Evolutionary conservation across 1,284 basidiomycete genomes (phyloP), one percentile per base, ranked within the genome.

Genomic region (Coniophora puteana): DNA sequence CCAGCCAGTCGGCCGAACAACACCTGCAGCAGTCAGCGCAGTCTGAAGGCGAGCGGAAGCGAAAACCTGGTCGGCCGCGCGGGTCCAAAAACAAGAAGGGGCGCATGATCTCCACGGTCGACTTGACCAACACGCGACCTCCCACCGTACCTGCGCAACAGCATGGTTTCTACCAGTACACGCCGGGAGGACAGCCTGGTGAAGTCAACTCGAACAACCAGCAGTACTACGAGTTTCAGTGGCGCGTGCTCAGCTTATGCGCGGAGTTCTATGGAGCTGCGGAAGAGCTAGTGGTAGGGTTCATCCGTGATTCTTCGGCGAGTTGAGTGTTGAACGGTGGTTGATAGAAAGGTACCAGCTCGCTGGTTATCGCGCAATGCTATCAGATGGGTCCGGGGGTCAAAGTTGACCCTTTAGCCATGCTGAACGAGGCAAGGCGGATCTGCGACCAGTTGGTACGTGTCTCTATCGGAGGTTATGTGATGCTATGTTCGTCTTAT

Each of bases 231-330:
- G 84, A 89, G 55, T 89, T 89, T 52, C 85, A 89, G 57, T 89
- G 86, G 85, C 75, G 84, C 38, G 78, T 88, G 29, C 61, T 89
- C 41, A 86, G 86, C 54, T 65, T 89, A 27, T 89, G 86, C 59
- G 78, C 81, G 2, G 86, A 89, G 55, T 89, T 89, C 57, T 89
- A 89, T 63, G 82, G 80, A 25, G 85, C 86, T 6, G 86, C 87
- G 13, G 86, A 88, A 57, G 86, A 89, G 58, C 72, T 89, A 34
- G 73, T 89, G 41, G 86, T 89, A 58, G 62, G 85, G 76, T 44
- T 24, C 24, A 31, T 48, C n/a, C n/a, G n/a, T n/a, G n/a, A n/a
- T n/a, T n/a, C 41, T 42, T 45, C 36, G 45, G 39, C 42, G 40
- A 44, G 25, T 36, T 38, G 35, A 27, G 38, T 46, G 25, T 29